These are phyloP conservation scores for Penicillium ochrochloron DNA, from an alignment of 495 filamentous ascomycete genomes.

Conservation along the genomic window DNA sequence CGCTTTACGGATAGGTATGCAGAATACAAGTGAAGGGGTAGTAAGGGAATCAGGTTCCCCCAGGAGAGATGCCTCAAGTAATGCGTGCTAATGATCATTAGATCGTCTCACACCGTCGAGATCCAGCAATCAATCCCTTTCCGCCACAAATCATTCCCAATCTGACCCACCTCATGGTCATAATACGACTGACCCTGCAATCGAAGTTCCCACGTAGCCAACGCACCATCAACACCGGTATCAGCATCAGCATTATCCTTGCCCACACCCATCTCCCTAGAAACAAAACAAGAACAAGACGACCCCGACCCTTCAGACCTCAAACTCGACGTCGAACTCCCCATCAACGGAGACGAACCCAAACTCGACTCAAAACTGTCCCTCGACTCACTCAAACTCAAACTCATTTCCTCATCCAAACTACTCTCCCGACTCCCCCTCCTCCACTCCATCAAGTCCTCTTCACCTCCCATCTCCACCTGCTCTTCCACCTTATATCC, in stretches of 20 bases:
- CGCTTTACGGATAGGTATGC: not conserved
- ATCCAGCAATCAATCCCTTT: slow-evolving; percentile 39
- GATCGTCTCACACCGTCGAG: slow-evolving; percentile 8
- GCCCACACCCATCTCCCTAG: not conserved
- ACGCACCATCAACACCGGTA: not conserved
- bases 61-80: not conserved
- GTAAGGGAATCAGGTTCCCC: not conserved
- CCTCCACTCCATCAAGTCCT: not conserved
- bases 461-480: no score
- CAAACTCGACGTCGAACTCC: not conserved
- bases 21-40: no score
- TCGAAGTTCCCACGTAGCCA: slow-evolving; percentile 38
- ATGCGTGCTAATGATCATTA: no score
- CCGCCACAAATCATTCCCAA: slow-evolving; percentile 39
- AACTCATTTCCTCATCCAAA: slow-evolving; percentile 15
- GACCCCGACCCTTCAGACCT: not conserved
- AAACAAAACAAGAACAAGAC: not conserved
- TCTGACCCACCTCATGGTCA: slow-evolving; percentile 35
- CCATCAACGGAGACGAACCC: not conserved
- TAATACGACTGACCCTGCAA: slow-evolving; percentile 48
- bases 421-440: not conserved
- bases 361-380: slow-evolving; percentile 7
- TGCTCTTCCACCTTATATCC: not conserved
- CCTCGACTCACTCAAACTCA: not conserved
- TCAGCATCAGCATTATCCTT: not conserved